Evolutionary conservation across 2,329 filamentous ascomycete species (phyloP).

Genomic region (Cladosporium sp.): DNA sequence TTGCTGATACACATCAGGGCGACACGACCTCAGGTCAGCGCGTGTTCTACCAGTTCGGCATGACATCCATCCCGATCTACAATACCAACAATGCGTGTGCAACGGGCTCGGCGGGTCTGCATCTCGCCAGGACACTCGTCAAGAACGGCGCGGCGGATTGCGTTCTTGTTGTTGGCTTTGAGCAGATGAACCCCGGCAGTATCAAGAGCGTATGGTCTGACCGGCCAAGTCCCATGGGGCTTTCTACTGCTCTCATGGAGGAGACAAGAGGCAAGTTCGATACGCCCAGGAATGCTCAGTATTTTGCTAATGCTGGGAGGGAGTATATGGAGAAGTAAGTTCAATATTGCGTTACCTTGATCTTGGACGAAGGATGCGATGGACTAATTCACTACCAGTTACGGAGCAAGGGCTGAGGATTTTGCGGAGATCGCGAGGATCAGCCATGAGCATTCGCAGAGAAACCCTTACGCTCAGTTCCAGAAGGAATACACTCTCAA

Average conservation of each 20-base stretch:
- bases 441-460: constrained; percentile 87
- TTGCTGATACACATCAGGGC: constrained; percentile 47
- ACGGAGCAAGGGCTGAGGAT: constrained; percentile 78
- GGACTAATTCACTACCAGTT: constrained; percentile 37
- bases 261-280: constrained; percentile 31
- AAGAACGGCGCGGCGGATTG: constrained; percentile 73
- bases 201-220: constrained; percentile 82
- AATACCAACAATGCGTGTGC: constrained; percentile 99
- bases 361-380: not conserved
- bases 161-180: constrained; percentile 87
- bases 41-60: constrained; percentile 97
- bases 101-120: constrained; percentile 84
- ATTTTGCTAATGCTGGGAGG: constrained; percentile 92
- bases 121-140: constrained; percentile 79
- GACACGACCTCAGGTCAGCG: constrained; percentile 93
- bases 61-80: constrained; percentile 93
- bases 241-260: constrained; percentile 62
- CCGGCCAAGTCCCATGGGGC: constrained; percentile 74
- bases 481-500: constrained; percentile 85
- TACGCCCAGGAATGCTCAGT: constrained; percentile 54
- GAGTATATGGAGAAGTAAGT: constrained; percentile 87
- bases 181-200: constrained; percentile 94
- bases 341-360: not conserved
- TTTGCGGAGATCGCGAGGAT: constrained; percentile 85
- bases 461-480: constrained; percentile 97